Evolutionary conservation across 495 filamentous ascomycete genomes (phyloP), one percentile per base, ranked within the genome.

Genomic region (Penicillium soppii): DNA sequence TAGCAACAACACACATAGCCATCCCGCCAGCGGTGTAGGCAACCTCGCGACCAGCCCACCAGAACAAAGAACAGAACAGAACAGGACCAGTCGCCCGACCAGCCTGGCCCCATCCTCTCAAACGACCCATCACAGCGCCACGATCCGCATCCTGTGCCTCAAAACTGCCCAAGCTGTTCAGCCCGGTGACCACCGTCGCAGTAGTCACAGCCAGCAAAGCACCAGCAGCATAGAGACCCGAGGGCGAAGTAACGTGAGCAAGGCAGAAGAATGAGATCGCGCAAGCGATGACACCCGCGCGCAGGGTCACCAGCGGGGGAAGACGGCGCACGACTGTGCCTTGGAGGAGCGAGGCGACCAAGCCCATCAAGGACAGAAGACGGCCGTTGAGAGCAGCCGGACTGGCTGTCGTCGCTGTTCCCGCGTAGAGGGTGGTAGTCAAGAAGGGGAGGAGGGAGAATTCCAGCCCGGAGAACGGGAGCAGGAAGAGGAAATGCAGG

Each of bases 391-490:
- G 77, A 2, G 80, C 77, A 5, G 90, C 86, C n/a, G 82, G 74
- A 42, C 66, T 72, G 32, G 61, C 56, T 5, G 53, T 64, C 12
- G 50, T 81, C 61, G 88, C 26, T 22, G 56, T 90, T 20, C 53
- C 66, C 4, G 77, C 79, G 67, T 96, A 97, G 29, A 97, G 79
- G 48, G 96, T 92, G 56, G 91, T 94, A 0, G 95, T 97, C 80
- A 97, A 89, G 72, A 99, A 99, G 0, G 94, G 91, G 0, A 99
- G 84, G 32, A 99, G 84, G 32, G 74, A 75, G 57, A 96, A 97
- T 59, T 99, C 94, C 85, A 99, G 87, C 43, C 94, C 94, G 19
- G 89, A 94, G 70, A 99, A 99, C 58, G 95, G 95, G 8, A 99
- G 83, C 47, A 99, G 82, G 72, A 99, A 99, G 37, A 84, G 66